Percentiles rank a stretch among this genome's conserved stretches.
phyloP scores from a whole-genome alignment of 78 protist genomes.

The Bodo saltans region DNA sequence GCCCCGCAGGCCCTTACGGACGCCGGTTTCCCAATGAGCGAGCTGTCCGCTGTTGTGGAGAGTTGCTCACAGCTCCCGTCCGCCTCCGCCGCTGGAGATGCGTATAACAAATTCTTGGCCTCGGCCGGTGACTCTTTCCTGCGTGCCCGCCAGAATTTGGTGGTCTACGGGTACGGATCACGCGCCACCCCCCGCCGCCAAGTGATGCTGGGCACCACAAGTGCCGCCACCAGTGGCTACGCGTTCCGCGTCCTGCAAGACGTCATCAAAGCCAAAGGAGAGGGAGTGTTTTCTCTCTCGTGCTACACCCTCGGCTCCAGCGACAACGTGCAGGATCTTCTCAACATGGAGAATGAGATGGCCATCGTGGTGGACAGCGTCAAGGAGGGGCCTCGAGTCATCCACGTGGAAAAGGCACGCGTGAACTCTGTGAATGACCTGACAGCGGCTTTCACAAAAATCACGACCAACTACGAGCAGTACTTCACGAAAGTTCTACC shows the following conservation, averaged over 20 bases:
- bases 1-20: not conserved
- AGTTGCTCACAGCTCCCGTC: too few species aligned
- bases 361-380: not conserved
- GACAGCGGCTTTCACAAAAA: not conserved
- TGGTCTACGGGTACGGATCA: not conserved
- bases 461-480: not conserved
- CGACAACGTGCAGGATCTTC: not conserved
- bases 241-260: not conserved
- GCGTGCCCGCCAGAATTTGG: slow-evolving; percentile 2
- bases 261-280: not conserved
- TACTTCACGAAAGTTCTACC: not conserved
- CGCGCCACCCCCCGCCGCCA: slow-evolving; percentile 1
- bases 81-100: too few species aligned
- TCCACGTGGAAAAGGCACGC: not conserved
- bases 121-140: too few species aligned
- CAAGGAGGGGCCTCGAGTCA: not conserved
- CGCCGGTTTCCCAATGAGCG: not conserved
- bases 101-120: too few species aligned
- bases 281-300: not conserved
- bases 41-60: too few species aligned
- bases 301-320: not conserved
- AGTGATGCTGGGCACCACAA: not conserved
- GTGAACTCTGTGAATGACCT: not conserved
- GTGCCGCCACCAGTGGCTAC: not conserved
- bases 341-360: not conserved